Base-by-base conservation (phyloP, 2,329 filamentous ascomycete species). In the Trichophyton benhamiae region DNA sequence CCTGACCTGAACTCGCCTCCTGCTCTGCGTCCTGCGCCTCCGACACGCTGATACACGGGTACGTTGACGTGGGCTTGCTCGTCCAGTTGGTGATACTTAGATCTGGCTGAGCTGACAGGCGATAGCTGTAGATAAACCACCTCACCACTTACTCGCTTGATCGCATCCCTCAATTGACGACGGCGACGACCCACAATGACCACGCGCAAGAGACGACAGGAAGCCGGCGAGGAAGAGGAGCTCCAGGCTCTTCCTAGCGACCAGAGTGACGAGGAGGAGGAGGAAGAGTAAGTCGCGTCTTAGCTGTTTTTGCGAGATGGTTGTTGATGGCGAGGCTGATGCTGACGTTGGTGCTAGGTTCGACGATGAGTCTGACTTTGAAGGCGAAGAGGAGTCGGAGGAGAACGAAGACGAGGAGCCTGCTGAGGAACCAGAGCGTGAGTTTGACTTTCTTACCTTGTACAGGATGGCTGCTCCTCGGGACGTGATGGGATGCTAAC, bases 221-320 rank as follows among this genome's bases (percentile, higher is more conserved):
- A 80, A 33, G 71, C 76, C 20, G 76, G 78, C 58, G 78, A 78
- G 42, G 77, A 73, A 61, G 74, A 77, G 60, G 75, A 78, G 65
- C 72, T 81, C 3, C 74, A 77, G 62, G 74, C 75, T 38, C 74
- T 79, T 44, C 77, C 78, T 60, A 79, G 78, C 9, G 76, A 78
- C 52, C 78, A 79, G 53, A 77, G 78, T 36, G 77, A 78, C 63
- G 78, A 78, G 62, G 77, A 79, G 72, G 77, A 79, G 67, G 77
- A 79, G 60, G 58, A 59, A 49, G 58, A 59, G 58, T 46, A 59
- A 17, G 25, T 27, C 7, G 25, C 22, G 42, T 22, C 15, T 17
- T 9, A 8, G 6, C 5, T 17, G 38, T 13, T 7, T 9, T 17
- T 9, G 13, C 22, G 7, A 41, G 30, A n/a, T 8, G 36, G 25